phyloP scores from a whole-genome alignment of 495 filamentous ascomycete species.

The Daldinia bambusicola region DNA sequence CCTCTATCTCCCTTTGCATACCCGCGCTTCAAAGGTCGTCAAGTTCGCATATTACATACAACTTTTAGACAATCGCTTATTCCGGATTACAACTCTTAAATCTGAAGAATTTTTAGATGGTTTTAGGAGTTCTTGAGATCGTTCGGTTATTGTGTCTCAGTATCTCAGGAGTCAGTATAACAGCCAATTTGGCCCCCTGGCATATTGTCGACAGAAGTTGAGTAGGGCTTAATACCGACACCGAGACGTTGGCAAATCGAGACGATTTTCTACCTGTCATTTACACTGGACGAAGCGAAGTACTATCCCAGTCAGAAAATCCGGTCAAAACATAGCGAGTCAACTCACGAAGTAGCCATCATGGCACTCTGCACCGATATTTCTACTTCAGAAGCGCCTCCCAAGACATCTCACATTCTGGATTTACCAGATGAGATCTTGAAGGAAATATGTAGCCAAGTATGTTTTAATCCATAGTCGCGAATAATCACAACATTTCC shows the following conservation, averaged over 20 bases:
- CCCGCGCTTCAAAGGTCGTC: slow-evolving; percentile 5
- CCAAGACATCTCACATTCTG: slow-evolving; percentile 46
- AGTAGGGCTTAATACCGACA: background rate
- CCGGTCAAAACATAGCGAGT: background rate
- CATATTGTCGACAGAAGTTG: background rate
- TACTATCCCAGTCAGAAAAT: background rate
- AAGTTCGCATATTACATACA: slow-evolving; percentile 12
- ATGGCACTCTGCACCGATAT: slow-evolving; percentile 15
- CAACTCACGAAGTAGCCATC: background rate
- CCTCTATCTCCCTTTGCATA: slow-evolving; percentile 9
- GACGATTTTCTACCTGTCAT: slow-evolving; percentile 6
- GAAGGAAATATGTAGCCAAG: slow-evolving; percentile 62
- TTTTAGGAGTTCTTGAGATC: background rate
- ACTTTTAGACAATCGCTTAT: background rate
- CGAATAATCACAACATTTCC: background rate
- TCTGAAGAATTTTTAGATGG: background rate
- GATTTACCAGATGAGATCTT: slow-evolving; percentile 63
- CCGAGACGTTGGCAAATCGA: slow-evolving; percentile 8
- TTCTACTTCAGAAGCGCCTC: background rate
- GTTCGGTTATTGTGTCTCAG: background rate
- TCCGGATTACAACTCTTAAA: background rate
- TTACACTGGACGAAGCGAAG: background rate
- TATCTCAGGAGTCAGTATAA: background rate
- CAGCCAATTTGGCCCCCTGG: background rate
- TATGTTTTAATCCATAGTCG: slow-evolving; percentile 37